Evolutionary conservation across 257 asterid species (phyloP).

Genomic region (Lavandula angustifolia): DNA sequence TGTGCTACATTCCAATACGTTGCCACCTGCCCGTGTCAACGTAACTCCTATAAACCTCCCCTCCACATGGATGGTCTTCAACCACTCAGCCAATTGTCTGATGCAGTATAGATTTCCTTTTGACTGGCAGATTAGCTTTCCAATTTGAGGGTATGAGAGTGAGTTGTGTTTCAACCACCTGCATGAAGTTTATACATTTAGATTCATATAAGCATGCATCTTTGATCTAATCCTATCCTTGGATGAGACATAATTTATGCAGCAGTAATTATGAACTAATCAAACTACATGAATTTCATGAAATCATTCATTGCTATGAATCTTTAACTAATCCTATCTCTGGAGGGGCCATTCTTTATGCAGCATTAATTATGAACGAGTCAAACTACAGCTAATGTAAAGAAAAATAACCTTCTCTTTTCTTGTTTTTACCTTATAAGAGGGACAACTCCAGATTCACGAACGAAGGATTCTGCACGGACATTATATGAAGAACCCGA

Average conservation of each 20-base stretch:
- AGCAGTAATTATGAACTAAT: no score
- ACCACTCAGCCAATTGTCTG: constrained; percentile 65
- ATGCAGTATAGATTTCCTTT: constrained; percentile 65
- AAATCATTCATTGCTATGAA: neutral
- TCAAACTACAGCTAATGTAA: no score
- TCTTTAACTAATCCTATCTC: no score
- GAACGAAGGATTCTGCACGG: constrained; percentile 62
- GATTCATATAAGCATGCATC: constrained; percentile 4
- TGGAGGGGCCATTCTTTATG: no score
- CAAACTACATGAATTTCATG: neutral
- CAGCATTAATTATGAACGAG: no score
- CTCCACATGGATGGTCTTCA: constrained; percentile 66
- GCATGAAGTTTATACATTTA: constrained; percentile 21
- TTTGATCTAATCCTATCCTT: no score
- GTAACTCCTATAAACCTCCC: constrained; percentile 86
- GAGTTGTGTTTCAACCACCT: constrained; percentile 97
- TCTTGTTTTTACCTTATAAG: constrained; percentile 58
- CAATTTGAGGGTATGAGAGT: constrained; percentile 87
- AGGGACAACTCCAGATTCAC: constrained; percentile 68
- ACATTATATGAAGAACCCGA: constrained; percentile 63
- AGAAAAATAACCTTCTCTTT: no score
- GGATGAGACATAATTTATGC: no score
- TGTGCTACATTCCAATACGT: constrained; percentile 47
- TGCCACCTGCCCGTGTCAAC: constrained; percentile 58
- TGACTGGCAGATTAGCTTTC: constrained; percentile 70